A percentile compares a stretch with the other conserved stretches of the same genome.
Conservation (phyloP, 768 basidiomycete genomes). For the Sarcodon aspratus region DNA sequence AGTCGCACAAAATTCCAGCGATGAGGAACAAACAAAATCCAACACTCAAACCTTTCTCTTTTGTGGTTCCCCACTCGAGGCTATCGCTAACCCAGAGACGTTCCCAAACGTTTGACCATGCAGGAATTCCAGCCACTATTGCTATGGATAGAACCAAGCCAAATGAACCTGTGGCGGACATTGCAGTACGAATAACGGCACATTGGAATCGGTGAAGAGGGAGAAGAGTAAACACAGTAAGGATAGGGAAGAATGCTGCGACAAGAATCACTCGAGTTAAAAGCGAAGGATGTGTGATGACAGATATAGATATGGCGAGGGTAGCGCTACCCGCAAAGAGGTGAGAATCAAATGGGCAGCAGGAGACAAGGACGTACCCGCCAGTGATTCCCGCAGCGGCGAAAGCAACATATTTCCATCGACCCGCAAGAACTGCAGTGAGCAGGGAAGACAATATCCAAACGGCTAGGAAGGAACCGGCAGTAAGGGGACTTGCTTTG, state of each 20-base stretch:
- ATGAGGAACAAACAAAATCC: constrained; percentile 40
- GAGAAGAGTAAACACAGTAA: constrained; percentile 31
- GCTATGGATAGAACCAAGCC: constrained; percentile 43
- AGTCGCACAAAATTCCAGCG: constrained; percentile 38
- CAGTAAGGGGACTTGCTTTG: constrained; percentile 28
- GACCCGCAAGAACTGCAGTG: constrained; percentile 37
- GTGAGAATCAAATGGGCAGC: not conserved
- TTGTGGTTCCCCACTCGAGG: constrained; percentile 38
- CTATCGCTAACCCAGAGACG: constrained; percentile 42
- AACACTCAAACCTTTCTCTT: constrained; percentile 50
- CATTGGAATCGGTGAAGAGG: constrained; percentile 34
- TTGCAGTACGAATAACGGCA: constrained; percentile 35
- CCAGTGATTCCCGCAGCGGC: constrained; percentile 38
- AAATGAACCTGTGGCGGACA: constrained; percentile 45
- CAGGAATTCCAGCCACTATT: constrained; percentile 32
- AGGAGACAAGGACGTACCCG: constrained; percentile 27
- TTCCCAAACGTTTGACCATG: constrained; percentile 56
- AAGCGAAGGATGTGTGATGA: constrained; percentile 44
- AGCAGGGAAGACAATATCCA: constrained; percentile 44
- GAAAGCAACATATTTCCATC: constrained; percentile 43
- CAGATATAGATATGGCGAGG: constrained; percentile 37
- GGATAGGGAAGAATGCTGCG: constrained; percentile 23
- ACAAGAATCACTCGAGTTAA: constrained; percentile 33
- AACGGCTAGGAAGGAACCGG: constrained; percentile 44
- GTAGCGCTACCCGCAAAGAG: constrained; percentile 21